Conservation (phyloP, 208 protist species). For the Trypanosoma vivax region DNA sequence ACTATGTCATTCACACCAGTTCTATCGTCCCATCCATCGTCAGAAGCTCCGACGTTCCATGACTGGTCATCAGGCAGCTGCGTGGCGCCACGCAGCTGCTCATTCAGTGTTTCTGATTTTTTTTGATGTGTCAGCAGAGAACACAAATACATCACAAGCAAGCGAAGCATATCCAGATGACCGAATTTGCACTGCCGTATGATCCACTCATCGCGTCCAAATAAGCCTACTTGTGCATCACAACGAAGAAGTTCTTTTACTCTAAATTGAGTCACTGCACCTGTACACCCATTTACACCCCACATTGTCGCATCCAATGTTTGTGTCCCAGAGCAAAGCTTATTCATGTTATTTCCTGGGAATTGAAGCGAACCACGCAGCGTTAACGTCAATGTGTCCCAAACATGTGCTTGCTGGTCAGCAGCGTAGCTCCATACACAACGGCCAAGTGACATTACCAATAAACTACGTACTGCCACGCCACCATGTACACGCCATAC, state of each 20-base stretch:
- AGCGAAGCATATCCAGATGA: conserved; percentile 2
- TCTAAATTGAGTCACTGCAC: conserved; percentile 16
- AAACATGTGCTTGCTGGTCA: conserved; percentile 33
- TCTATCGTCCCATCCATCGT: too few species aligned
- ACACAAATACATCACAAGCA: conserved; percentile 13
- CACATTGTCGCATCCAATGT: conserved; percentile 29
- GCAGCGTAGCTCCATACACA: conserved; percentile 47
- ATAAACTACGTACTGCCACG: conserved; percentile 16
- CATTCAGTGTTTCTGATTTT: not conserved
- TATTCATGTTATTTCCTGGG: conserved; percentile 14
- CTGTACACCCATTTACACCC: conserved; percentile 23
- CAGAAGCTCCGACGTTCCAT: too few species aligned
- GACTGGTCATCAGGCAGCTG: too few species aligned
- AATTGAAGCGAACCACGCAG: conserved; percentile 52
- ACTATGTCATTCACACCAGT: too few species aligned
- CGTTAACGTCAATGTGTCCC: conserved; percentile 22
- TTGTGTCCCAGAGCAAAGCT: conserved; percentile 7
- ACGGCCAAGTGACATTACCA: conserved; percentile 35
- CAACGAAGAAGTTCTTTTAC: conserved; percentile 13
- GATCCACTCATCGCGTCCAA: conserved; percentile 2
- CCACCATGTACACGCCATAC: conserved; percentile 8
- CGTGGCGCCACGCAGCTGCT: too few species aligned
- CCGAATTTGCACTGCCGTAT: not conserved
- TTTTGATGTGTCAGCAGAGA: not conserved
- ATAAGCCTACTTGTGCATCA: not conserved